Evolutionary conservation across 176 grass and related monocot species (phyloP), one percentile per base, ranked within the genome.

Genomic region (Elaeis guineensis): DNA sequence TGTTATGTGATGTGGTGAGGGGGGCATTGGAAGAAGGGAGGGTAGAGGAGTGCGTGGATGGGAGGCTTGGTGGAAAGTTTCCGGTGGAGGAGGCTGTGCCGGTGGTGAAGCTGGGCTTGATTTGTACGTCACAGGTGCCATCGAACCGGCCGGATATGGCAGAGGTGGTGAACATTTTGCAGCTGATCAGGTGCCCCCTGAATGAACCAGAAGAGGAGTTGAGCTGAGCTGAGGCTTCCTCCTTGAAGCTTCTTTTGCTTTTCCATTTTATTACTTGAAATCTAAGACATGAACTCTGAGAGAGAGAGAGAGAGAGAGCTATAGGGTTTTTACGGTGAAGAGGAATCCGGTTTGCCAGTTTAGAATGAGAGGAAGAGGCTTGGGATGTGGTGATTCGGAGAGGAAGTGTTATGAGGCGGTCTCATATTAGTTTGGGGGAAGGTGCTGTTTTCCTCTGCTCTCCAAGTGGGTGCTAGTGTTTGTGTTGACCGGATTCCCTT

Each of bases 111-210:
- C 16, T 97, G 69, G 87, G 92, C 21, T 80, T 97, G 29, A 80
- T 88, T 14, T 97, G 92, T 72, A 91, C 87, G 19, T 91, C 86
- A 5, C 92, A 89, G 73, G 92, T 97, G 62, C 92, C 92, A 4
- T 97, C 92, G 3, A 97, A 88, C 69, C 74, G 92, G 51, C 92
- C 92, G 19, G 86, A 78, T 65, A 91, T 97, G 92, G 52, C 39
- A 21, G 87, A 91, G 63, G 87, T 88, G 39, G 75, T 88, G 53
- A 85, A 82, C 29, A 91, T 97, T 67, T 86, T 97, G 28, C 87
- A 91, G 62, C 72, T 97, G 63, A 78, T 91, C 67, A 85, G 83
- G 63, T 87, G 51, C 63, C 84, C 87, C 16, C 72, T 65, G 49
- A 83, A 81, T 39, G 77, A 62, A n/a, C 62, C 50, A 3, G 89